phyloP scores from a whole-genome alignment of 768 basidiomycete species.

The Boletus rubroflammeus region DNA sequence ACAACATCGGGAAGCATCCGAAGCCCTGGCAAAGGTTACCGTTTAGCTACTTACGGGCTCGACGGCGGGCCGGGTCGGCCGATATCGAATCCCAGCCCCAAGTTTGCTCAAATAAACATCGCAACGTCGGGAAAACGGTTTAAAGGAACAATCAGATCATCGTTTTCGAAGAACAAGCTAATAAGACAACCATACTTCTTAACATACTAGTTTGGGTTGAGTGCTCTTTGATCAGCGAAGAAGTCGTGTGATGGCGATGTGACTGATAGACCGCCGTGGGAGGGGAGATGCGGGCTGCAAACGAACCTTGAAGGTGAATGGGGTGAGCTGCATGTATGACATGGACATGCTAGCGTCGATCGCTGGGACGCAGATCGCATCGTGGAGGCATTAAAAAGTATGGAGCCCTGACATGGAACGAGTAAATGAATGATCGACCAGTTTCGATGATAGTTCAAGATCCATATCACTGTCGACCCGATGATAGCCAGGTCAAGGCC shows the following conservation, averaged over 20 bases:
- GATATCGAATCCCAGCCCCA: conserved; percentile 10
- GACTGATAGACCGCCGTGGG: neutral
- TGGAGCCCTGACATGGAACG: neutral
- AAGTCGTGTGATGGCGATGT: conserved; percentile 10
- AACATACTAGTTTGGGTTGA: conserved; percentile 21
- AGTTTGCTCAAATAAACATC: neutral
- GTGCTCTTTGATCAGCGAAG: conserved; percentile 21
- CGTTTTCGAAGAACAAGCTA: conserved; percentile 5
- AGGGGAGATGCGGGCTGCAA: neutral
- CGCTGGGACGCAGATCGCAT: conserved; percentile 10
- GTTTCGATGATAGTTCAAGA: conserved; percentile 16
- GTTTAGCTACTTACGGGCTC: conserved; percentile 19
- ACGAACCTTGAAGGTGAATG: neutral
- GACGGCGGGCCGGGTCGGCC: neutral
- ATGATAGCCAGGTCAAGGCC: conserved; percentile 1
- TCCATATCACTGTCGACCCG: conserved; percentile 1
- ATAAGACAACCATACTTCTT: conserved; percentile 23
- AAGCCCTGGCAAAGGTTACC: conserved; percentile 13
- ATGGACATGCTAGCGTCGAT: conserved; percentile 12
- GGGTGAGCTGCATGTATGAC: neutral
- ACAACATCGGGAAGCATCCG: conserved; percentile 7
- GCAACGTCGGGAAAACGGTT: conserved; percentile 6
- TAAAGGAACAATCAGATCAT: conserved; percentile 15
- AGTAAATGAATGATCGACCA: conserved; percentile 25
- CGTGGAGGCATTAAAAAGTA: conserved; percentile 1